Evolutionary conservation across 2,329 filamentous ascomycete genomes (phyloP).

Genomic region (Phaeosphaeria sp.): DNA sequence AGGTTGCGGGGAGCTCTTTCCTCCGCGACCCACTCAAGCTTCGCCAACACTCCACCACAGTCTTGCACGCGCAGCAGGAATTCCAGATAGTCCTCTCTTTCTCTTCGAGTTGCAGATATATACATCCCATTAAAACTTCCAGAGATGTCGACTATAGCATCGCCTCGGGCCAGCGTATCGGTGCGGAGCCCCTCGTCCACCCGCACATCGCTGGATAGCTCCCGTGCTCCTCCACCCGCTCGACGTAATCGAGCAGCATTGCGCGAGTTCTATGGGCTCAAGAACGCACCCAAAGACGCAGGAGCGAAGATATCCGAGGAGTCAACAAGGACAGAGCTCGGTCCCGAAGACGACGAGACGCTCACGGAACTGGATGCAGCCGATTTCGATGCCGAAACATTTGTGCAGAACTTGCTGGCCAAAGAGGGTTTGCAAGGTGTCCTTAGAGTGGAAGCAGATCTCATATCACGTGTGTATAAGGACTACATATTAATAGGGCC

Average conservation of each 20-base stretch:
- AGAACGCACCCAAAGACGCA: slow-evolving; percentile 50
- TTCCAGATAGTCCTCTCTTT: background rate
- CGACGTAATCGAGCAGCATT: slow-evolving; percentile 83
- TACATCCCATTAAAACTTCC: background rate
- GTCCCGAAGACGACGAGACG: slow-evolving; percentile 63
- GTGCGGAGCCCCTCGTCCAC: slow-evolving; percentile 75
- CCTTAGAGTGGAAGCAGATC: slow-evolving; percentile 71
- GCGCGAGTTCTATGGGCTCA: slow-evolving; percentile 93
- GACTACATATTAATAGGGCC: slow-evolving; percentile 7
- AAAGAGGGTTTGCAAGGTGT: slow-evolving; percentile 71
- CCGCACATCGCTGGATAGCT: slow-evolving; percentile 70
- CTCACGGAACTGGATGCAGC: slow-evolving; percentile 73
- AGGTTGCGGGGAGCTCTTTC: slow-evolving; percentile 29
- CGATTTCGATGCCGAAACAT: slow-evolving; percentile 75
- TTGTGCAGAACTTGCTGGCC: slow-evolving; percentile 68
- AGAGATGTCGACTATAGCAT: slow-evolving; percentile 65
- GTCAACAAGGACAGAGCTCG: slow-evolving; percentile 37
- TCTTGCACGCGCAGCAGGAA: background rate
- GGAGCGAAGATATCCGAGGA: slow-evolving; percentile 43
- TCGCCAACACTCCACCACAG: background rate
- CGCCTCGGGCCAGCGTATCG: slow-evolving; percentile 65
- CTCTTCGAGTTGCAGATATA: too few relatives aligned
- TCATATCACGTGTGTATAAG: slow-evolving; percentile 59
- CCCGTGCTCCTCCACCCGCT: slow-evolving; percentile 48
- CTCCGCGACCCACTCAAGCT: slow-evolving; percentile 26